These are phyloP conservation scores for Ilex aquifolium DNA, from an alignment of 257 asterid genomes.

Conservation along the genomic window DNA sequence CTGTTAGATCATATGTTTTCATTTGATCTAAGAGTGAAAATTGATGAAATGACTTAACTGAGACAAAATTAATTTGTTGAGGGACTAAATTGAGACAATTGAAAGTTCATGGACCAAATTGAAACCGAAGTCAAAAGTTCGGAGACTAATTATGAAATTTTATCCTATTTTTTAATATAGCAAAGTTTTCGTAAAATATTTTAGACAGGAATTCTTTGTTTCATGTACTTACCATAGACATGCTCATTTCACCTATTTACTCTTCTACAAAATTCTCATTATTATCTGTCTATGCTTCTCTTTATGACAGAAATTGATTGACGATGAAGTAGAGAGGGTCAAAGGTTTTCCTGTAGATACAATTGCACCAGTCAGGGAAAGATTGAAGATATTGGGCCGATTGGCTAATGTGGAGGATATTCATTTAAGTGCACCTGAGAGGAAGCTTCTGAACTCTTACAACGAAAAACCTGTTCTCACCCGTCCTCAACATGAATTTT, in stretches of 20 bases:
- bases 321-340: slow-evolving; percentile 69
- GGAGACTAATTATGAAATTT: not conserved
- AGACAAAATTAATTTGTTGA: no score
- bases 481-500: slow-evolving; percentile 92
- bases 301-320: slow-evolving; percentile 54
- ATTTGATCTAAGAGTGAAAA: no score
- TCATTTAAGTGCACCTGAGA: slow-evolving; percentile 62
- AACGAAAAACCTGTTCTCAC: slow-evolving; percentile 92
- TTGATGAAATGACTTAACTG: no score
- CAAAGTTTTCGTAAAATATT: no score
- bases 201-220: not conserved
- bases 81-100: no score
- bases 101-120: no score
- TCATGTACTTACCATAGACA: not conserved
- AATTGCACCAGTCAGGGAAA: slow-evolving; percentile 63
- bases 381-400: slow-evolving; percentile 81
- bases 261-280: not conserved
- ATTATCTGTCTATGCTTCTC: slow-evolving; percentile 6
- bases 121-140: no score
- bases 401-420: slow-evolving; percentile 69
- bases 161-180: not conserved
- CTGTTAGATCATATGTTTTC: no score
- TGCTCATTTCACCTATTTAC: not conserved
- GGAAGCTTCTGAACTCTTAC: slow-evolving; percentile 84
- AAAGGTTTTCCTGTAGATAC: slow-evolving; percentile 74